Evolutionary conservation across 352 stramenopile species (phyloP), one percentile per base, ranked within the genome.

Genomic region (Phytophthora sp.): DNA sequence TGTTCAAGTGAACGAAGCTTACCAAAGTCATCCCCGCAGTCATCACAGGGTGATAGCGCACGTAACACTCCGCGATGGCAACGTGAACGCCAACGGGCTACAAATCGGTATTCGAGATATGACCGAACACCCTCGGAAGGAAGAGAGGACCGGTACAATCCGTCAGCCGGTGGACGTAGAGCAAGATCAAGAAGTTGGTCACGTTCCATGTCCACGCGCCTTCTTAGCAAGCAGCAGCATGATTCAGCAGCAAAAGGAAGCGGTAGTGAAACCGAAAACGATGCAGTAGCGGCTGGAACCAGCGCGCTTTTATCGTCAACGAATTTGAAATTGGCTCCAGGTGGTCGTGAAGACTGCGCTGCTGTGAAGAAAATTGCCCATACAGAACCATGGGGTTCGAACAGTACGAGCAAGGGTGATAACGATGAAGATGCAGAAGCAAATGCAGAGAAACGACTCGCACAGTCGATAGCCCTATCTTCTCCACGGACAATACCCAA

Each of bases 1-100:
- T 60, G 20, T 16, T 83, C 75, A 13, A 83, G 21, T 11, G 76
- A 82, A 5, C 47, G 73, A 56, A 68, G 29, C 44, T 20, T 13
- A 11, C 42, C 50, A 13, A 51, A 69, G 47, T 35, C 57, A 21
- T 67, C 50, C 3, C 45, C 57, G 13, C 26, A 30, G 31, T 51
- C 49, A 39, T 59, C 57, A 13, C 42, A 58, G 35, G 12, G 20
- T 36, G 33, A 12, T 33, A 65, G 36, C 21, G 13, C 29, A 27
- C 47, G 41, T 18, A 57, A 45, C 41, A 68, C 50, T 42, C 64
- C 57, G 21, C 27, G 29, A 16, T 62, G 41, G 30, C 46, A 35
- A 26, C 51, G 39, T 51, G 52, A 73, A 18, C 30, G 9, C 16
- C 36, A 62, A n/a, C 35, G 26, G 4, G 6, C 11, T 52, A 29